Evolutionary conservation across 2,329 filamentous ascomycete species (phyloP), one percentile per base, ranked within the genome.

Genomic region (Paecilomyces niveus): DNA sequence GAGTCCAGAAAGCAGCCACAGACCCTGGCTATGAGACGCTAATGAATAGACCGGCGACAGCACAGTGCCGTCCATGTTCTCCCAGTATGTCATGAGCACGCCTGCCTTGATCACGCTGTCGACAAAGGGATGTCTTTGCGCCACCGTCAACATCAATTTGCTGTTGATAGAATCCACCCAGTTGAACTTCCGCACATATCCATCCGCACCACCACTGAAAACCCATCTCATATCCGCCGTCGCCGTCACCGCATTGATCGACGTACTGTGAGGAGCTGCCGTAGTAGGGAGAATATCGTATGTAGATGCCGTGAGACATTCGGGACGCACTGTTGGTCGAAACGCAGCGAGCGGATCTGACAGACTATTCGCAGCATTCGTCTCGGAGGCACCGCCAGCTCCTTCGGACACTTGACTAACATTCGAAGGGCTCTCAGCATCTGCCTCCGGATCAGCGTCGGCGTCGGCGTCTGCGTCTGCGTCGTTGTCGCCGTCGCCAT

Each of bases 231-330:
- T 88, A 73, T 99, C 94, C 1, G 92, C 92, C 0, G 94, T 99
- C 32, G 94, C 88, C 24, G 92, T 87, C 59, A 99, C 84, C 9
- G 92, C 88, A 70, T 99, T 99, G 74, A 99, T 90, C 56, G 92
- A 97, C 2, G 94, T 99, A 62, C 91, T 89, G 72, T 97, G 92
- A 0, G 94, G 94, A 2, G 94, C 94, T 1, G 94, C 94, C 77
- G 97, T 97, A 22, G 94, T 97, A 1, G 94, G 94, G 1, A 96
- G 89, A 60, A 99, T 96, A 71, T 99, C 94, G 78, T 97, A 99
- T 1, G 89, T 84, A 49, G 82, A 79, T 13, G 94, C 93, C 1
- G 83, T 87, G 54, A 96, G 78, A n/a, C 86, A 89, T 69, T 96
- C 92, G 10, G 87, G 81, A 0, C 89, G 85, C n/a, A 92, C 81